phyloP scores from a whole-genome alignment of 352 stramenopile species.

The Detonula confervacea region DNA sequence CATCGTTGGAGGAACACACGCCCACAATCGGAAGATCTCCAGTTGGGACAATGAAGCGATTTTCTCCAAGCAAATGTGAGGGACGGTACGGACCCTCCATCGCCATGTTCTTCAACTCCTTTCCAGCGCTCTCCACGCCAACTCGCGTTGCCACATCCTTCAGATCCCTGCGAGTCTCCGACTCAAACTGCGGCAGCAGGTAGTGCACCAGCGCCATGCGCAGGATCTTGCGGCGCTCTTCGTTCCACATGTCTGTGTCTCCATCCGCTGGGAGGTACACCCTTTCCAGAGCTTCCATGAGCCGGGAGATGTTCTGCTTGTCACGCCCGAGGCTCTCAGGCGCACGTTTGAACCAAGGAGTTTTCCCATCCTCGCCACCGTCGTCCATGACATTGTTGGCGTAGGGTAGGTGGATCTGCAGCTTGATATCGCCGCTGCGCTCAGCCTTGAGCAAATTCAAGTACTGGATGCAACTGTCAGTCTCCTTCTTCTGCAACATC shows the following conservation, averaged over 20 bases:
- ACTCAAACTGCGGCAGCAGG: slow-evolving; percentile 83
- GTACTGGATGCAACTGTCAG: slow-evolving; percentile 81
- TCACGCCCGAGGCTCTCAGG: slow-evolving; percentile 48
- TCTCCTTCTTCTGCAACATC: slow-evolving; percentile 69
- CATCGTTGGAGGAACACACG: slow-evolving; percentile 71
- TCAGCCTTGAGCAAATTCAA: slow-evolving; percentile 84
- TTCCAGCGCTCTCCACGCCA: slow-evolving; percentile 66
- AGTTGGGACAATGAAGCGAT: slow-evolving; percentile 82
- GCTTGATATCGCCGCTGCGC: slow-evolving; percentile 68
- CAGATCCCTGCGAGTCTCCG: slow-evolving; percentile 79
- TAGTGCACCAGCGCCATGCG: slow-evolving; percentile 73
- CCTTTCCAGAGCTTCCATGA: slow-evolving; percentile 71
- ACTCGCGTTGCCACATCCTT: slow-evolving; percentile 66
- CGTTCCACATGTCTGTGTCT: slow-evolving; percentile 80
- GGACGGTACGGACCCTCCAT: slow-evolving; percentile 85
- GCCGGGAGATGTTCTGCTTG: slow-evolving; percentile 43
- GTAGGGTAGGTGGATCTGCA: slow-evolving; percentile 80
- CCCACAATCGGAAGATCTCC: slow-evolving; percentile 81
- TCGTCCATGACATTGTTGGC: slow-evolving; percentile 33
- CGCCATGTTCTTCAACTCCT: slow-evolving; percentile 78
- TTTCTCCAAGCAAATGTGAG: slow-evolving; percentile 71
- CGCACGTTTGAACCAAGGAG: slow-evolving; percentile 72
- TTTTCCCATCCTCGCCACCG: slow-evolving; percentile 16
- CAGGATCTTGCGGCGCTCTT: slow-evolving; percentile 79
- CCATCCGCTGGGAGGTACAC: slow-evolving; percentile 74